These are phyloP conservation scores for Rutstroemia sp. DNA, from an alignment of 2,329 filamentous ascomycete species.

Conservation along the genomic window DNA sequence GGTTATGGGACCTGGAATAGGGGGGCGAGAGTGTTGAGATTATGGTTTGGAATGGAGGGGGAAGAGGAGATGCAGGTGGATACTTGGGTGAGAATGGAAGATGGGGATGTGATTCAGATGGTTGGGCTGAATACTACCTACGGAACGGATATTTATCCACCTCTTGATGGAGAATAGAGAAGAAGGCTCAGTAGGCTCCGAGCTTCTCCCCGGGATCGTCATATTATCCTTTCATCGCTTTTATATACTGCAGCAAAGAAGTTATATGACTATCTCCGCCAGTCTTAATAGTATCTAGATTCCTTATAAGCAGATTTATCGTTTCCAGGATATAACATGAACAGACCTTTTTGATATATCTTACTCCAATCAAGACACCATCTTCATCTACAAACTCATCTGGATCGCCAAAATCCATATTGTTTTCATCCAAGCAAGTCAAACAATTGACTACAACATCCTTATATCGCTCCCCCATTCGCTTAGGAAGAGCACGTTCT, in stretches of 20 bases:
- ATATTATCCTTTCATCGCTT: too few relatives aligned
- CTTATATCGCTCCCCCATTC: conserved; percentile 12
- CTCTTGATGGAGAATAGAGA: background rate
- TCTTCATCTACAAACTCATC: conserved; percentile 15
- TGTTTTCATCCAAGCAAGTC: conserved; percentile 15
- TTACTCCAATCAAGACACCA: conserved; percentile 17
- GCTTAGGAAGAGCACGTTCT: conserved; percentile 4
- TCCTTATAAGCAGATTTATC: background rate
- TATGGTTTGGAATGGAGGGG: conserved; percentile 33
- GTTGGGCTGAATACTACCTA: conserved; percentile 54
- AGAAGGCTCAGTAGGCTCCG: too few relatives aligned
- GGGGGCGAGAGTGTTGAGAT: conserved; percentile 48
- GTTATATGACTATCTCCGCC: conserved; percentile 1
- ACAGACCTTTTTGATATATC: conserved; percentile 21
- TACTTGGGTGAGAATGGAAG: conserved; percentile 55
- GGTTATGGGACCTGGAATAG: conserved; percentile 60
- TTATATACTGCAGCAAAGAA: background rate
- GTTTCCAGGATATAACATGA: too few relatives aligned
- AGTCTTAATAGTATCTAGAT: conserved; percentile 4
- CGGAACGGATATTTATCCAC: conserved; percentile 48
- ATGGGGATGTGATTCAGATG: conserved; percentile 39
- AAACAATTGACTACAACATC: conserved; percentile 13
- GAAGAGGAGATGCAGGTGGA: conserved; percentile 37
- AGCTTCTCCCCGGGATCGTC: too few relatives aligned
- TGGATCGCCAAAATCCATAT: conserved; percentile 14